Evolutionary conservation across 2,329 filamentous ascomycete species (phyloP), one percentile per base, ranked within the genome.

Genomic region (Podosphaera xanthii): DNA sequence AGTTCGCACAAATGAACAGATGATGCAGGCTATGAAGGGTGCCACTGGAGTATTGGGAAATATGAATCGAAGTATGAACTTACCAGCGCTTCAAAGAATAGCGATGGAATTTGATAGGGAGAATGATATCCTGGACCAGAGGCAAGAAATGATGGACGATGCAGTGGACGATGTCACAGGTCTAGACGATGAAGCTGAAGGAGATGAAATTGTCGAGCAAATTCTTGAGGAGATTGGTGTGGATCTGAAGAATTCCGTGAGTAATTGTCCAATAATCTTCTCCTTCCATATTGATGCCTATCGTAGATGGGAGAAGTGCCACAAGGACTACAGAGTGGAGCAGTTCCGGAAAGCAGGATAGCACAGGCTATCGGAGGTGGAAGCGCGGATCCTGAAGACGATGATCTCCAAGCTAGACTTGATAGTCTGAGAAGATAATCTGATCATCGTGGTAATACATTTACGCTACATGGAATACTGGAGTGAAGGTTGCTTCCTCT

Each of bases 1-100:
- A 57, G 91, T 97, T 64, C 83, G 92, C 64, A 96, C 90, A 65
- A 98, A 98, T 72, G 92, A 98, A 71, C 91, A 97, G 72, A 98
- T 98, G 92, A 96, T 96, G 90, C 88, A 95, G 72, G 92, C 90
- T 7, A 97, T 98, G 92, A 98, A 96, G 72, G 92, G 92, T 40
- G 92, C 92, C 3, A 97, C 92, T 0, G 83, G 84, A 72, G 83
- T 95, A 2, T 76, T 98, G 6, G 89, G 90, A 59, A 94, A 86
- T 74, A 98, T 98, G 92, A 98, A 98, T 72, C 80, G 86, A 64
- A 87, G 87, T 63, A 97, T 97, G 90, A 97, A 98, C 69, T 81
- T 98, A 2, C 92, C 92, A 0, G 89, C 89, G 22, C 76, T 98
- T 40, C 91, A 97, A 71, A 82, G 91, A 60, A 98, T 98, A 69